A percentile compares a stretch with the other conserved stretches of the same genome.
Evolutionary conservation across 768 basidiomycete species (phyloP).

Genomic region (Rhodotorula toruloides): DNA sequence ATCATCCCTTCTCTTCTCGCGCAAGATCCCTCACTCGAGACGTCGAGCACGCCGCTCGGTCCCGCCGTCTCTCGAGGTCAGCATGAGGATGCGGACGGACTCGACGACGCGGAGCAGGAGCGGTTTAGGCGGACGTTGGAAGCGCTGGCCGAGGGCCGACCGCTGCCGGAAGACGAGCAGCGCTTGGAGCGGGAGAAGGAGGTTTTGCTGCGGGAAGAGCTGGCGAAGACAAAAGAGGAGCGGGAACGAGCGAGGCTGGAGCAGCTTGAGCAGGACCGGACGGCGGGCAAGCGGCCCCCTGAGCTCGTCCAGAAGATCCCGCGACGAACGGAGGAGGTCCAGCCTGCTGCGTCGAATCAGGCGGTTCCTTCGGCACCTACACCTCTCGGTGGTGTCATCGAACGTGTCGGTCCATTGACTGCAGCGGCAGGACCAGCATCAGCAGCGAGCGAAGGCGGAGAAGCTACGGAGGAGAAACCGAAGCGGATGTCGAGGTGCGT

Average conservation of each 20-base stretch:
- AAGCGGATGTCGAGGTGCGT: background rate
- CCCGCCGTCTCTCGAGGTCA: background rate
- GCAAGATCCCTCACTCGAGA: constrained; percentile 18
- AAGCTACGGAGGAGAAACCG: background rate
- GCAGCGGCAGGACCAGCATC: background rate
- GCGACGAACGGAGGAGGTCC: background rate
- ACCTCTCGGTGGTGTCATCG: too few relatives aligned
- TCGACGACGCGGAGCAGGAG: constrained; percentile 11
- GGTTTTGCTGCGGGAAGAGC: constrained; percentile 10
- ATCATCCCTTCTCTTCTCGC: constrained; percentile 36
- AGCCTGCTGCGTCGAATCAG: background rate
- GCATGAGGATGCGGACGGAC: background rate
- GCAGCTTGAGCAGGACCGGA: background rate
- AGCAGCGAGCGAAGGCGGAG: background rate
- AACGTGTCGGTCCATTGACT: too few relatives aligned
- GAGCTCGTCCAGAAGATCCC: background rate
- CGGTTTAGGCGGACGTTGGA: constrained; percentile 20
- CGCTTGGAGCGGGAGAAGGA: constrained; percentile 11
- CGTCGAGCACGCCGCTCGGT: constrained; percentile 9
- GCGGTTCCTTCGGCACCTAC: too few relatives aligned
- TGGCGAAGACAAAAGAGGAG: background rate
- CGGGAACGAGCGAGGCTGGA: background rate
- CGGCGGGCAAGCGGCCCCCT: constrained; percentile 22
- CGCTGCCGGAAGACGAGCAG: constrained; percentile 21
- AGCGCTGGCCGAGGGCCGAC: constrained; percentile 13